Base-by-base conservation (phyloP, 495 filamentous ascomycete genomes). In the Penicillium salamii region DNA sequence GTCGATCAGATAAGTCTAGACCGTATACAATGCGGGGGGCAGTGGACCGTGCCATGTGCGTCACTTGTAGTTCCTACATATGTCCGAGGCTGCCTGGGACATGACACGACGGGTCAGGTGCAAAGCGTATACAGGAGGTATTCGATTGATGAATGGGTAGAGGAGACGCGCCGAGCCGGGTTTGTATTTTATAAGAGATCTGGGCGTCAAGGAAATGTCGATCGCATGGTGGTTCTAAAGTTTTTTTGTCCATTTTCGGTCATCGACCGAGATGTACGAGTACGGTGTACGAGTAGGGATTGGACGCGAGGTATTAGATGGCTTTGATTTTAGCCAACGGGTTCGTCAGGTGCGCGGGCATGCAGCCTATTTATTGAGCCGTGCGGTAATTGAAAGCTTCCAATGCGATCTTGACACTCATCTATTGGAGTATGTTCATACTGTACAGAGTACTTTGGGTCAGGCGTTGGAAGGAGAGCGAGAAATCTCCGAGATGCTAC, bases 1-100 rank as follows among this genome's bases (percentile, higher is more conserved):
- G 46, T 20, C 35, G 46, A 48, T 48, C 46, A 48, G 46, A 48
- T 48, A 48, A 48, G 14, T 48, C 46, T 31, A 39, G 46, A 19
- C 46, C 46, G 11, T 7, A 31, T 12, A 13, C 12, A 26, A 40
- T 48, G 46, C 46, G 46, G 46, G n/a, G 45, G 46, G 3, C 24
- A 12, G 21, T 21, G 36, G 36, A 32, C 46, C 46, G 46, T 40
- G 46, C n/a, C 35, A 13, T 20, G 45, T 38, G 45, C 33, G 34
- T 47, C 35, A 38, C n/a, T 32, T 44, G 8, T 13, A 36, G 15
- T 19, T 14, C 23, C 28, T 39, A n/a, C 43, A 39, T 28, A 17
- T 20, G 21, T 9, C 31, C 8, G 15, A 15, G 20, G 4, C 3
- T 9, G 12, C 9, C 5, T 15, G 33, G 17, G 20, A 20, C 11